Conservation (phyloP, 305 asterid species). For the Ilex paraguariensis region DNA sequence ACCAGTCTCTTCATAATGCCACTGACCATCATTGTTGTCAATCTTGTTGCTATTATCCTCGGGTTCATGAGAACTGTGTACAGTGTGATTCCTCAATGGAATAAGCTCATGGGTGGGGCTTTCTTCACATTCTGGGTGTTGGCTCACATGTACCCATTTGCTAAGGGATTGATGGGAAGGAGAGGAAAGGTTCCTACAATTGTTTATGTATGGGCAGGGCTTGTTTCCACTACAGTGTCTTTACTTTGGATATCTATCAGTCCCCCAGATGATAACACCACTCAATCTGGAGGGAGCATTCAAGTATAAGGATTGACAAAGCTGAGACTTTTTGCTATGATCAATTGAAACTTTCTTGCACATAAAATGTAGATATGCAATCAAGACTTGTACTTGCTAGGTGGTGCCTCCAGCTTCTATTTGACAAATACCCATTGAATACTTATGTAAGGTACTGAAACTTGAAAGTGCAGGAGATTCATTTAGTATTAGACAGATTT, state of each 20-base stretch:
- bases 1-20: constrained; percentile 76
- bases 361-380: too few species aligned
- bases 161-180: constrained; percentile 92
- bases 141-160: constrained; percentile 81
- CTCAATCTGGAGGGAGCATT: background rate
- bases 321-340: background rate
- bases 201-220: constrained; percentile 82
- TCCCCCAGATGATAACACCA: constrained; percentile 28
- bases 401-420: background rate
- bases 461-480: too few species aligned
- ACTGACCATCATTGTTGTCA: constrained; percentile 48
- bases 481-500: too few species aligned
- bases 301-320: background rate
- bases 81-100: constrained; percentile 89
- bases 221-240: constrained; percentile 71
- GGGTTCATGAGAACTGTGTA: constrained; percentile 64
- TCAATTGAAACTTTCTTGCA: background rate
- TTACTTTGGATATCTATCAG: constrained; percentile 67
- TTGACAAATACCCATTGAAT: too few species aligned
- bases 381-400: background rate
- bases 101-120: constrained; percentile 75
- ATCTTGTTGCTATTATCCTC: constrained; percentile 61
- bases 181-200: constrained; percentile 79
- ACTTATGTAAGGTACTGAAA: too few species aligned
- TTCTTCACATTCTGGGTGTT: constrained; percentile 94